Conservation (phyloP, 345 rosid species). For the Raphanus sativus region DNA sequence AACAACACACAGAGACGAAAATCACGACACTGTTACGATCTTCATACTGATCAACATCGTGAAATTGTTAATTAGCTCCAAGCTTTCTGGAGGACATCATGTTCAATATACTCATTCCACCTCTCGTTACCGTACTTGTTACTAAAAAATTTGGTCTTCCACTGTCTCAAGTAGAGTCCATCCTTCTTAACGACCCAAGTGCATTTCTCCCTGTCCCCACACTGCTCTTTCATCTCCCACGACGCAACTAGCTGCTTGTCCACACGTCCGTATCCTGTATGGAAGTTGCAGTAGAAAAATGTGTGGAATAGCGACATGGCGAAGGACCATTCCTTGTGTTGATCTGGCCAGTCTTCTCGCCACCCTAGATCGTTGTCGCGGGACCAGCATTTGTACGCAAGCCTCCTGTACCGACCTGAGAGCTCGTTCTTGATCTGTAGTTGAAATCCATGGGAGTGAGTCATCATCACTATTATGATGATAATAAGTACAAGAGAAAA, state of each 20-base stretch:
- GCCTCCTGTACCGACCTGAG: constrained; percentile 29
- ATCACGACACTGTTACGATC: not conserved
- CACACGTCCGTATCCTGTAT: constrained; percentile 31
- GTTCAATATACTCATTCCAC: constrained; percentile 30
- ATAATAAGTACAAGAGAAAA: constrained; percentile 29
- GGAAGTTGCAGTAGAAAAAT: constrained; percentile 33
- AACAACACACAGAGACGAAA: constrained; percentile 20
- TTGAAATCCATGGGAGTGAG: constrained; percentile 39
- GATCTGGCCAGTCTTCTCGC: constrained; percentile 37
- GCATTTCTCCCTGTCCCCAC: constrained; percentile 37
- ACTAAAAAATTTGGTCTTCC: constrained; percentile 35
- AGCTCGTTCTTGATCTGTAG: constrained; percentile 35
- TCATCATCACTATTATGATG: constrained; percentile 30
- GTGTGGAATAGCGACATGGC: constrained; percentile 28
- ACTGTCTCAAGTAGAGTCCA: constrained; percentile 36
- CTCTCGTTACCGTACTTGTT: constrained; percentile 40
- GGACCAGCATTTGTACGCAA: constrained; percentile 40
- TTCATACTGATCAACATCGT: not conserved
- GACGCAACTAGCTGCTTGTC: constrained; percentile 30
- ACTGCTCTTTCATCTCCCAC: constrained; percentile 26
- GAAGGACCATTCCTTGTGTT: constrained; percentile 31
- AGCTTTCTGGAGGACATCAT: constrained; percentile 28
- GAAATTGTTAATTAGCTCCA: constrained; percentile 30
- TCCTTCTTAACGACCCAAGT: constrained; percentile 41
- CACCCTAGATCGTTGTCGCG: constrained; percentile 36